Percentiles rank a stretch among this genome's conserved stretches.
phyloP scores from a whole-genome alignment of 1,139 yeast species.

The Oligophagozyma castellii region DNA sequence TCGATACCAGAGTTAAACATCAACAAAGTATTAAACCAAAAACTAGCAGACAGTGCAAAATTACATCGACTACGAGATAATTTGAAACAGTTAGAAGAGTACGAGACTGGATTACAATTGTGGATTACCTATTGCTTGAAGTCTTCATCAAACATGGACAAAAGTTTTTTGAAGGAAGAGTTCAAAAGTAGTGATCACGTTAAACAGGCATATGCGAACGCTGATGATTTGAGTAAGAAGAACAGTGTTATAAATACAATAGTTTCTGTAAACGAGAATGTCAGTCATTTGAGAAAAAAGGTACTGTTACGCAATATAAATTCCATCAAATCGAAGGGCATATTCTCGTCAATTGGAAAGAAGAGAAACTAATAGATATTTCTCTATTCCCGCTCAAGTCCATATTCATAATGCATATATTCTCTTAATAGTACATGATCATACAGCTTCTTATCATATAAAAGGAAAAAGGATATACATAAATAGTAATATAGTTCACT shows the following conservation, averaged over 20 bases:
- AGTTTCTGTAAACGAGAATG: slow-evolving; percentile 24
- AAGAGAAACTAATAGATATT: slow-evolving; percentile 8
- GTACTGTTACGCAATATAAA: slow-evolving; percentile 21
- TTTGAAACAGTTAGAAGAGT: slow-evolving; percentile 10
- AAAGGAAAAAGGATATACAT: too few species aligned
- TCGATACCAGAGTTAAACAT: slow-evolving; percentile 16
- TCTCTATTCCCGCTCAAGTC: neutral
- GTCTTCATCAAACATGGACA: slow-evolving; percentile 15
- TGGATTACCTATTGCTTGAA: slow-evolving; percentile 23
- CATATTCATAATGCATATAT: too few species aligned
- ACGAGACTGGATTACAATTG: slow-evolving; percentile 19
- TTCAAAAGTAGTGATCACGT: slow-evolving; percentile 23
- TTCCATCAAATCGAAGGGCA: slow-evolving; percentile 23
- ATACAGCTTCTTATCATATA: too few species aligned
- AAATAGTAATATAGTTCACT: neutral
- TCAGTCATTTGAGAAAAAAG: slow-evolving; percentile 23
- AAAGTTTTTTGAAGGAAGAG: slow-evolving; percentile 20
- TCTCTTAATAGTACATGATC: too few species aligned
- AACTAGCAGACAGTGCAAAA: slow-evolving; percentile 13
- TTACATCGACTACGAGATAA: slow-evolving; percentile 13
- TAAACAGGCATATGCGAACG: slow-evolving; percentile 24
- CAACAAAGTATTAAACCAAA: slow-evolving; percentile 13
- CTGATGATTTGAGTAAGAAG: slow-evolving; percentile 23
- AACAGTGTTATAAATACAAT: slow-evolving; percentile 23
- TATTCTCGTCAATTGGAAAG: slow-evolving; percentile 24